Evolutionary conservation across 805 yeast species (phyloP), one percentile per base, ranked within the genome.

Genomic region (Pichia gijzeniarum): DNA sequence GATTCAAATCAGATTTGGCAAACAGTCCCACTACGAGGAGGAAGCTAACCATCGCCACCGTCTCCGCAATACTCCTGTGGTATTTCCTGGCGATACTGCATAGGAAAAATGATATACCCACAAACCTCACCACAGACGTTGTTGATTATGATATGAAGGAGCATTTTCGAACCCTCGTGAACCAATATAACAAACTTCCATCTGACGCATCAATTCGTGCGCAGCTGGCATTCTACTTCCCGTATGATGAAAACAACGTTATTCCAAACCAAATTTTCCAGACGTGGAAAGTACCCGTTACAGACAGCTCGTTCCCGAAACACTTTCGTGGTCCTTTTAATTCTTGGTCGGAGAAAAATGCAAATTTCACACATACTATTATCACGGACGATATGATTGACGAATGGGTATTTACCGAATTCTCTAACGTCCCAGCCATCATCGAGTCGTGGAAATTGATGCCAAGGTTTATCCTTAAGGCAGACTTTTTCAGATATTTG

Each of bases 401-500:
- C 36, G 71, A 74, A 47, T 73, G 81, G 35, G 65, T 85, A 16
- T 61, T 64, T 16, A 74, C 76, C 48, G 62, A 85, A 40, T 91
- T 79, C 59, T 70, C 73, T 34, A 70, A 78, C n/a, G 76, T 85
- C 0, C 97, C 98, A 1, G 78, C 78, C 35, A 87, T 93, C 4
- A 69, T 79, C 1, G 71, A 73, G 49, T 96, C 97, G 0, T 93
- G 83, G 67, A 66, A 76, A 17, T 53, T 77, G 25, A 67, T 93
- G 76, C 99, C 99, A 2, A 80, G 77, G 56, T 74, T 75, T 32
- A 90, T 93, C 46, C 67, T 93, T 48, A 85, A 85, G 60, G 98
- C 97, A 0, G 99, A 93, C 64, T 91, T 91, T 60, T 88, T 93
- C 71, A 71, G 98, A 49, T 93, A 93, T 63, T 69, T 93, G 56